Evolutionary conservation across 305 asterid species (phyloP), one percentile per base, ranked within the genome.

Genomic region (Stenogyne calaminthoides): DNA sequence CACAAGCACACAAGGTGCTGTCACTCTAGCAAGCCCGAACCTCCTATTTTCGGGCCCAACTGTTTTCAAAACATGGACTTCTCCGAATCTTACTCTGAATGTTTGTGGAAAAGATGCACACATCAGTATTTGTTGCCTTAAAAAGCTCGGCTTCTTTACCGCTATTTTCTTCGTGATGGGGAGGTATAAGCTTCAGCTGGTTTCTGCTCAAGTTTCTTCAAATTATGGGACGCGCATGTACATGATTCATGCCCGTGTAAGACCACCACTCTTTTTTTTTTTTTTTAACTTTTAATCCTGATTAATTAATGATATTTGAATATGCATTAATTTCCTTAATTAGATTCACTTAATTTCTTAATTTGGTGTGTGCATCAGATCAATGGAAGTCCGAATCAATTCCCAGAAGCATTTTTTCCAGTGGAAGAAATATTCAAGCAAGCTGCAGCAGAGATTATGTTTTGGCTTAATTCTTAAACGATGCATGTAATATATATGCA

Each of bases 161-260:
- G 56, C 70, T 6, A 44, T 86, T 54, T 56, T 78, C 71, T 70
- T 40, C 5, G 80, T 84, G 71, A 6, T 88, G 85, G 91, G 82
- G 65, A 84, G 81, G 74, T 59, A 82, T 42, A 81, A 76, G 8
- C 40, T 88, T 19, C 82, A 86, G 10, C 72, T 86, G 64, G 73
- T 88, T 14, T 81, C 94, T 4, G 88, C 89, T 10, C 87, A 86
- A 6, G 78, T 80, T 44, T 79, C 88, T 0, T 61, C 85, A 3
- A 78, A 76, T 68, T 72, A 27, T 20, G 34, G 34, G 16, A 47
- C 73, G 2, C 75, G 77, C 77, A 80, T 81, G 86, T 83, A 52
- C 83, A 83, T 79, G 86, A 77, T 92, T 67, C 94, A 88, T 61
- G 77, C 81, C 61, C 86, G 68, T 10, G 94, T 89, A 88, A 84